phyloP scores from a whole-genome alignment of 345 rosid species.

The Acer negundo region DNA sequence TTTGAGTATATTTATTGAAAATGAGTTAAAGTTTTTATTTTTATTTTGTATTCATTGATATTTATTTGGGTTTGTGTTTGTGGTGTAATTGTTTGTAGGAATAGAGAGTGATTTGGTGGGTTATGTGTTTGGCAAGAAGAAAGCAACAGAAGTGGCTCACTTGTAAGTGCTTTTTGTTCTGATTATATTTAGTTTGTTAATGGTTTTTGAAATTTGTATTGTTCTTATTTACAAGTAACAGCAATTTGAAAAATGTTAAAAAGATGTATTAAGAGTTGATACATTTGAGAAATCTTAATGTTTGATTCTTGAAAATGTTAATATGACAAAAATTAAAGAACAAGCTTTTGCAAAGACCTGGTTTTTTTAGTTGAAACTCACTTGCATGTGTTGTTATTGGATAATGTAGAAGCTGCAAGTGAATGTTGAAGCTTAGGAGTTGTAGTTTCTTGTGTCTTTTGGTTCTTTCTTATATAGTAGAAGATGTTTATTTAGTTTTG shows the following conservation, averaged over 20 bases:
- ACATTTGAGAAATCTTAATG: not conserved
- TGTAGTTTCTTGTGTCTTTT: not conserved
- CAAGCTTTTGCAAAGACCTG: not conserved
- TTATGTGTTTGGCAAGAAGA: slow-evolving; percentile 77
- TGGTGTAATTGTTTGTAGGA: slow-evolving; percentile 44
- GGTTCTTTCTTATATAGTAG: not conserved
- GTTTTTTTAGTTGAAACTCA: not conserved
- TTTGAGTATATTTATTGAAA: not conserved
- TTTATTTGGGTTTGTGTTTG: not conserved
- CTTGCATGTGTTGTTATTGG: not conserved
- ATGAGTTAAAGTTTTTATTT: not conserved
- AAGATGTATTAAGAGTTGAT: too few relatives aligned
- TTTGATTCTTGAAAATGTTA: not conserved
- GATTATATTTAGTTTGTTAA: not conserved
- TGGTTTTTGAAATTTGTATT: not conserved
- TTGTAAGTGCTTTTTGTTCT: slow-evolving; percentile 50
- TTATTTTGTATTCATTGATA: not conserved
- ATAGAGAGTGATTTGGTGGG: slow-evolving; percentile 66
- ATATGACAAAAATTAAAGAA: not conserved
- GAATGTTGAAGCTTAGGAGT: not conserved
- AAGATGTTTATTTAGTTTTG: not conserved
- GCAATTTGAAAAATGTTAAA: not conserved
- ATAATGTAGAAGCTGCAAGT: not conserved
- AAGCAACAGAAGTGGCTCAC: slow-evolving; percentile 94
- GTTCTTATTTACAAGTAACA: not conserved